Percentiles rank a stretch among this genome's conserved stretches.
These are phyloP conservation scores for Sicyos baderoa DNA, from an alignment of 306 rosid genomes.

Conservation along the genomic window DNA sequence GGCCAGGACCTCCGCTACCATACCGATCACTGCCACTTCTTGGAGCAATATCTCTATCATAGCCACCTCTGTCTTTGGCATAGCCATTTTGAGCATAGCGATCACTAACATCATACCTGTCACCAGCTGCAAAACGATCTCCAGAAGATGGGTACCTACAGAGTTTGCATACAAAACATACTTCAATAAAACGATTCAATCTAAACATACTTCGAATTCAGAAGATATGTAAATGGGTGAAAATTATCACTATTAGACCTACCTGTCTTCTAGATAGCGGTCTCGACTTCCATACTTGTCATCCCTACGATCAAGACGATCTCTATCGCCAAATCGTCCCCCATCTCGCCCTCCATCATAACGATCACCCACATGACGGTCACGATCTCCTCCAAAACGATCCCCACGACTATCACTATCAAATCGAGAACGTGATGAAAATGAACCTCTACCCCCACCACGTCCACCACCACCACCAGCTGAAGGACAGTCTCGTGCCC, in stretches of 20 bases:
- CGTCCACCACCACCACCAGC: constrained; percentile 61
- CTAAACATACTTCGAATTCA: neutral
- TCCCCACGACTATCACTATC: constrained; percentile 70
- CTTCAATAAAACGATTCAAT: neutral
- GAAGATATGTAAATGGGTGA: neutral
- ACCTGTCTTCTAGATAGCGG: constrained; percentile 79
- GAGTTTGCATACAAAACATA: neutral
- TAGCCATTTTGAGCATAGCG: constrained; percentile 69
- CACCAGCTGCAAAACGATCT: constrained; percentile 62
- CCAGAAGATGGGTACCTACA: constrained; percentile 60
- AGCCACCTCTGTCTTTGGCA: constrained; percentile 68
- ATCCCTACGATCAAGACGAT: constrained; percentile 68
- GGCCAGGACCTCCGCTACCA: constrained; percentile 55
- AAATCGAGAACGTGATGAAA: constrained; percentile 73
- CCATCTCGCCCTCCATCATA: constrained; percentile 83
- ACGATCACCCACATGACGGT: constrained; percentile 62
- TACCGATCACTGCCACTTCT: constrained; percentile 56
- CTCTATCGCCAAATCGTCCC: constrained; percentile 77
- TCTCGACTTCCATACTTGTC: constrained; percentile 74
- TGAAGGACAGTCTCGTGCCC: constrained; percentile 93
- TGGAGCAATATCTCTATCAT: constrained; percentile 54
- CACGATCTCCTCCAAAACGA: constrained; percentile 66
- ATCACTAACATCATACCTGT: constrained; percentile 63
- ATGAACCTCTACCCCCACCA: constrained; percentile 60
- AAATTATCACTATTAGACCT: constrained; percentile 16